Base-by-base conservation (phyloP, 768 basidiomycete species). In the Lanmaoa rubissima region DNA sequence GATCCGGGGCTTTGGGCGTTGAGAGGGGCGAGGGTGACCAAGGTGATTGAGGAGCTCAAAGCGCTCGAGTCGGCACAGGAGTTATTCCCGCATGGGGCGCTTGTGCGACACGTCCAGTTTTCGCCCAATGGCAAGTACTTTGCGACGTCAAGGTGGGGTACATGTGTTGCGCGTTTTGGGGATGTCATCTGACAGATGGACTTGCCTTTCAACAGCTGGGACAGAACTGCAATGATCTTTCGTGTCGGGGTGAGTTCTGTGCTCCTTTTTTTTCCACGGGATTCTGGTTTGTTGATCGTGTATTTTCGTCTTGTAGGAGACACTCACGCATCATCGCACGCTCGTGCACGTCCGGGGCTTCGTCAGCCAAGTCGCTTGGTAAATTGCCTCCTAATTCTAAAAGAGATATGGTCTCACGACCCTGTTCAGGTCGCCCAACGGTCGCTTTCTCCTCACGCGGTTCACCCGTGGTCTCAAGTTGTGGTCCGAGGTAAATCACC, bases 291-390 rank as follows among this genome's bases (percentile, higher is more conserved):
- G 16, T 38, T 62, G 44, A 60, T n/a, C 0, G 40, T 38, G 31
- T 40, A 17, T 12, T n/a, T 31, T 52, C 3, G 8, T 41, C 24
- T 24, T 56, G 31, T 58, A 81, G 80, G 78, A 77, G 42, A 64
- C 68, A 3, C 74, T 79, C 55, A 67, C 68, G 1, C 69, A 67
- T 10, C 78, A 81, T 57, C 75, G 79, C 16, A 73, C 76, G 13
- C 74, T 82, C 3, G 78, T 78, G 2, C 82, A 82, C 34, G 78
- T 79, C 4, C 70, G 73, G 35, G 81, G 79, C 24, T 83, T 83
- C 60, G 75, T 82, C 54, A 76, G 76, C 42, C 81, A 82, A 66
- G 82, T 83, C 2, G 79, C 80, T 13, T 82, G 82, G 79, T 77
- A 41, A 61, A 13, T 35, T 34, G 0, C 5, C 12, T 40, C 32